Conservation (phyloP, 257 asterid species). For the Nyctanthes arbortristis region DNA sequence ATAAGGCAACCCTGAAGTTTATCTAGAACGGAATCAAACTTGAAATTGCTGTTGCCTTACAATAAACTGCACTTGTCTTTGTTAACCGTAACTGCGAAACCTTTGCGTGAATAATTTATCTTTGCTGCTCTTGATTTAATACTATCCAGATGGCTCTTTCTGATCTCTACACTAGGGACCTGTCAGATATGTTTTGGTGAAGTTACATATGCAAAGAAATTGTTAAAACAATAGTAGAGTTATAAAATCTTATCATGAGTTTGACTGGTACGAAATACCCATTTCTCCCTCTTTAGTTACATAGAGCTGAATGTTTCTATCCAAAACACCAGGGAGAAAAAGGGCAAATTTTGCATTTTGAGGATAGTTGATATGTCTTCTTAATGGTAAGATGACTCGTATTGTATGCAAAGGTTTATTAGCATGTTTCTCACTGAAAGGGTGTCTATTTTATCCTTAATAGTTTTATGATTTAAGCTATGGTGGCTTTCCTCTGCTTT, state of each 20-base stretch:
- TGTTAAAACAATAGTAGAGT: neutral
- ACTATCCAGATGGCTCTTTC: neutral
- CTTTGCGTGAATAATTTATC: neutral
- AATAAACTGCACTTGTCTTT: neutral
- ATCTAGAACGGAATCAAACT: neutral
- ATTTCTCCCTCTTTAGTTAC: neutral
- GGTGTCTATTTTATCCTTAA: neutral
- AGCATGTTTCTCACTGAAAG: slow-evolving; percentile 6
- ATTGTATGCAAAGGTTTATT: neutral
- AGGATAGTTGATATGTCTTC: slow-evolving; percentile 12
- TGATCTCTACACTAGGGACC: neutral
- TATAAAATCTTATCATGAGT: neutral
- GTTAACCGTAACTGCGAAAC: neutral
- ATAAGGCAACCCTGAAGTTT: neutral
- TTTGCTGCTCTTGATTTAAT: neutral
- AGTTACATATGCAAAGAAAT: neutral
- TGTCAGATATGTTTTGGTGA: neutral
- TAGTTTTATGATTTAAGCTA: slow-evolving; percentile 6
- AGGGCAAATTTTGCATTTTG: slow-evolving; percentile 5
- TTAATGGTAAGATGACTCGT: neutral
- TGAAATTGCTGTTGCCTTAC: neutral
- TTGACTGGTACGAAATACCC: neutral
- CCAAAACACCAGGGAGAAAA: neutral
- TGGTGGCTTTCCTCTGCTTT: neutral
- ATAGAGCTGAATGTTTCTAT: neutral